phyloP scores from a whole-genome alignment of 257 asterid genomes.

The Salvia hispanica region DNA sequence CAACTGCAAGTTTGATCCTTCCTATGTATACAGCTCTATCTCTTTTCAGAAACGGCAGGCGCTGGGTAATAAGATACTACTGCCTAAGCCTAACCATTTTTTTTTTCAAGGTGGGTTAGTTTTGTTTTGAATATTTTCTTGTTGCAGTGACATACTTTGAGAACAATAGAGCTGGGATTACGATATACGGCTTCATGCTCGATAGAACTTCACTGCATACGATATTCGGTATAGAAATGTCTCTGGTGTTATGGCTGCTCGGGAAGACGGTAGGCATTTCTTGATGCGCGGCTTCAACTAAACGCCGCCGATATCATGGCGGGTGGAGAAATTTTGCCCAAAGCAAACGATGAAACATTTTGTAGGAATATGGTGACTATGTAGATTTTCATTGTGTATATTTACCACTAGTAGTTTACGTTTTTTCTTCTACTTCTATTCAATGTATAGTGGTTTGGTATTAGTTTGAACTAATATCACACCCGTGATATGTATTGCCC shows the following conservation, averaged over 20 bases:
- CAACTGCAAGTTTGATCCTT: constrained; percentile 59
- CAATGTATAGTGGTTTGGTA: too few relatives aligned
- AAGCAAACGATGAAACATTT: too few relatives aligned
- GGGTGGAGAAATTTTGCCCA: too few relatives aligned
- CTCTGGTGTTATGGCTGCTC: constrained; percentile 89
- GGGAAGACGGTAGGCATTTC: constrained; percentile 76
- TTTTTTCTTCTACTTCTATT: too few relatives aligned
- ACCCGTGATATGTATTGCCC: too few relatives aligned
- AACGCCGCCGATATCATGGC: too few relatives aligned
- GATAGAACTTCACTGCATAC: constrained; percentile 78
- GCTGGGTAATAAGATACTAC: constrained; percentile 50
- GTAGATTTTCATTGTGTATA: too few relatives aligned
- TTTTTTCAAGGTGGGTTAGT: too few relatives aligned
- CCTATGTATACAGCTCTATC: constrained; percentile 71
- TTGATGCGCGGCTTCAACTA: too few relatives aligned
- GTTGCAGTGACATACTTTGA: constrained; percentile 76
- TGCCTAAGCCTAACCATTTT: not conserved
- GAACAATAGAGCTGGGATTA: constrained; percentile 89
- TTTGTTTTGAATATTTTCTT: not conserved
- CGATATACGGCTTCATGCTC: constrained; percentile 81
- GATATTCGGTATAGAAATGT: constrained; percentile 76
- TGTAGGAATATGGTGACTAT: too few relatives aligned
- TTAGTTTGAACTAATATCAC: too few relatives aligned
- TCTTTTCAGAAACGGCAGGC: constrained; percentile 98
- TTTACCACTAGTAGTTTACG: too few relatives aligned